These are phyloP conservation scores for Gillenia trifoliata DNA, from an alignment of 306 rosid genomes.

Conservation along the genomic window DNA sequence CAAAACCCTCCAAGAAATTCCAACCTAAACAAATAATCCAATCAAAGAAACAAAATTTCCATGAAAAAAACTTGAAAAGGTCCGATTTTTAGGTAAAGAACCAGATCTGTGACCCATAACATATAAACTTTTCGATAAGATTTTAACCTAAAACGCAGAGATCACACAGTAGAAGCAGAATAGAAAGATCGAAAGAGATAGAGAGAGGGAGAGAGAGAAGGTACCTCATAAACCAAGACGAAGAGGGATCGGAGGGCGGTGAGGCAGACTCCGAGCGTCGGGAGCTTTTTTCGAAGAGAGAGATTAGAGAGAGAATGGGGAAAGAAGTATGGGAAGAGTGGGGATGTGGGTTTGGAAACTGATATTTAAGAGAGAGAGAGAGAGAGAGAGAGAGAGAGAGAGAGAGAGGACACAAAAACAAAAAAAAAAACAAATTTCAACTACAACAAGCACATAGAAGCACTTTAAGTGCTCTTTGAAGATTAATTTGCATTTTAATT, in stretches of 20 bases:
- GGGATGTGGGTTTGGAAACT: neutral
- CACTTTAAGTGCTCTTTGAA: too few relatives aligned
- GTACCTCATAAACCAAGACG: constrained; percentile 99
- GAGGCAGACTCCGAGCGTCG: constrained; percentile 38
- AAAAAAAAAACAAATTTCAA: neutral
- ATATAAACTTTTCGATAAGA: neutral
- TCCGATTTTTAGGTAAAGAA: neutral
- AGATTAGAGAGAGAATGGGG: neutral
- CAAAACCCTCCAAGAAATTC: constrained; percentile 5
- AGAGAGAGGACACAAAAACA: neutral
- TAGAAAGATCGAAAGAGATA: neutral
- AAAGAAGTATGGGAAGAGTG: neutral
- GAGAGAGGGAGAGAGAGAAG: neutral
- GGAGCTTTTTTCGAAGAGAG: constrained; percentile 6
- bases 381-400: neutral
- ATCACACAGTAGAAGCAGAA: too few relatives aligned
- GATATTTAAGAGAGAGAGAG: constrained; percentile 17
- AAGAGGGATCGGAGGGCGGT: constrained; percentile 61
- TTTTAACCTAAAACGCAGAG: neutral
- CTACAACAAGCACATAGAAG: too few relatives aligned
- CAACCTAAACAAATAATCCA: neutral
- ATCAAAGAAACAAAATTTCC: neutral
- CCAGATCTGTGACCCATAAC: constrained; percentile 27
- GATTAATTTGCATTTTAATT: too few relatives aligned
- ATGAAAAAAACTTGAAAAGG: neutral